These are phyloP conservation scores for Dissophora globulifera DNA, from an alignment of 192 early-diverging fungal genomes.

Conservation along the genomic window DNA sequence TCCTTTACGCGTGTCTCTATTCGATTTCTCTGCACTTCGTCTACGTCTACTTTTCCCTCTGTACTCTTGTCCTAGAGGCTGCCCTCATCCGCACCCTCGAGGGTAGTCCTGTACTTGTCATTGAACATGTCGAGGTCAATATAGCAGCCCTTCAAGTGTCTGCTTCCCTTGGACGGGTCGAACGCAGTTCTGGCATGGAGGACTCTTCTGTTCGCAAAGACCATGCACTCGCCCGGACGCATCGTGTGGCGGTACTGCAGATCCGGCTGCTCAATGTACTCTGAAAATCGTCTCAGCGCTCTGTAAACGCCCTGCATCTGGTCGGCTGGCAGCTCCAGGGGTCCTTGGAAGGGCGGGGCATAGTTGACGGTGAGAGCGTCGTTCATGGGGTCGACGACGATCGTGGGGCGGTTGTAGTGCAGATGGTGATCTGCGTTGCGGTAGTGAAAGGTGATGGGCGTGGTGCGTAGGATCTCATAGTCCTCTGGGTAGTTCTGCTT, in stretches of 20 bases:
- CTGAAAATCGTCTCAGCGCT: constrained; percentile 71
- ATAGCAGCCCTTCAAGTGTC: constrained; percentile 80
- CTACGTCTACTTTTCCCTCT: background rate
- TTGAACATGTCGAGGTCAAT: constrained; percentile 68
- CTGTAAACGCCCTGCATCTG: constrained; percentile 68
- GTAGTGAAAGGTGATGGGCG: constrained; percentile 85
- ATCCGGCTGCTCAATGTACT: constrained; percentile 64
- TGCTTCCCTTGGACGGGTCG: constrained; percentile 74
- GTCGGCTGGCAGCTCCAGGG: constrained; percentile 56
- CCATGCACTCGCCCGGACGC: constrained; percentile 73
- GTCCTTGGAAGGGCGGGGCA: constrained; percentile 88
- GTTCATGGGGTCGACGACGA: constrained; percentile 58
- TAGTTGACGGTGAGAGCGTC: constrained; percentile 73
- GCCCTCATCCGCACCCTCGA: constrained; percentile 15
- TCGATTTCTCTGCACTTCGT: background rate
- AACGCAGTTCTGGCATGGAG: constrained; percentile 82
- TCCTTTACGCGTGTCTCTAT: too few species aligned
- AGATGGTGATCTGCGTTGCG: constrained; percentile 80
- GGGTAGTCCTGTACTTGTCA: constrained; percentile 55
- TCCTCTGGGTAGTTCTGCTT: constrained; percentile 64
- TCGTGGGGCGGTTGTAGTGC: constrained; percentile 74
- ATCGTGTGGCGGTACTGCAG: constrained; percentile 69
- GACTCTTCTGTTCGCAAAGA: constrained; percentile 85
- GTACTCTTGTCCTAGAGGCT: constrained; percentile 13
- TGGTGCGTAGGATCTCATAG: constrained; percentile 64